phyloP scores from a whole-genome alignment of 2,329 filamentous ascomycete genomes.

The Venturia effusa region DNA sequence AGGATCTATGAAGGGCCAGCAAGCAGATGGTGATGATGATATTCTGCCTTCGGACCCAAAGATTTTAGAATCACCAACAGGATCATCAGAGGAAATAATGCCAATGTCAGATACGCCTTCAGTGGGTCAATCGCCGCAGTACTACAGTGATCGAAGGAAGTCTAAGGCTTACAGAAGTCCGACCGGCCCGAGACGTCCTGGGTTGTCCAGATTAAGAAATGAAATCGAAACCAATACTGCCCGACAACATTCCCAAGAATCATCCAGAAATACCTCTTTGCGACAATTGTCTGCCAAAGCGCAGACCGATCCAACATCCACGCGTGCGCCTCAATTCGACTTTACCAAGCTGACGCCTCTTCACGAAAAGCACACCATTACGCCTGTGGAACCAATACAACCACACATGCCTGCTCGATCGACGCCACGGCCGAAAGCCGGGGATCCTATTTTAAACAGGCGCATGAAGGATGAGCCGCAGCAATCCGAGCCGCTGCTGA shows the following conservation, averaged over 20 bases:
- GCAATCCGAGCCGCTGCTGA: background rate
- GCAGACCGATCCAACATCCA: background rate
- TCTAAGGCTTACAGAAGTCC: background rate
- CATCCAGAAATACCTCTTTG: background rate
- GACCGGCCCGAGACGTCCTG: background rate
- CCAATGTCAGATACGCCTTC: background rate
- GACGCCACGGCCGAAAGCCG: background rate
- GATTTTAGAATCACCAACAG: background rate
- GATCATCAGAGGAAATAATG: background rate
- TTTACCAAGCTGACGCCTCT: conserved; percentile 7
- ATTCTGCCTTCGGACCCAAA: background rate
- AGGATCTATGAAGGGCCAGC: background rate
- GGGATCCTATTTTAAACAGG: background rate
- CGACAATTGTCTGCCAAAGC: background rate
- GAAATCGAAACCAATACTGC: background rate
- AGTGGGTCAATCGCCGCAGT: background rate
- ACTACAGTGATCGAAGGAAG: background rate
- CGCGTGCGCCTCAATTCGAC: background rate
- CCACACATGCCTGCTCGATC: background rate
- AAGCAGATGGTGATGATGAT: background rate
- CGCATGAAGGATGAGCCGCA: background rate
- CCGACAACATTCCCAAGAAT: background rate
- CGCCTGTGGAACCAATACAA: background rate
- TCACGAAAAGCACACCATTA: conserved; percentile 1
- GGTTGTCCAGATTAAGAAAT: background rate